Evolutionary conservation across 495 filamentous ascomycete genomes (phyloP).

Genomic region (Chaetomium tenue): DNA sequence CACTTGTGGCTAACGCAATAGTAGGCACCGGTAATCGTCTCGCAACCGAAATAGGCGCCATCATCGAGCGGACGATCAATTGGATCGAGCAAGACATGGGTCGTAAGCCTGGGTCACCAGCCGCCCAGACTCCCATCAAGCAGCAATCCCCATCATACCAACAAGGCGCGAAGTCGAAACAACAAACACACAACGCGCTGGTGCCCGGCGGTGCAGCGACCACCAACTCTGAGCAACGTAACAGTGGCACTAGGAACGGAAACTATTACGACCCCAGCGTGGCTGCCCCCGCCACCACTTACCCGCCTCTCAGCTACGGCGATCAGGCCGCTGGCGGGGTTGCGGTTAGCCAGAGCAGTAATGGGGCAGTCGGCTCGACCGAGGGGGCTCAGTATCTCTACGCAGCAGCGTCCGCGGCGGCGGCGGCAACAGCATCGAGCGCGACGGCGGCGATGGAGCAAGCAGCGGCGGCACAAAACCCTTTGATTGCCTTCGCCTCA

Average conservation of each 20-base stretch:
- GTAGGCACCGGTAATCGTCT: slow-evolving; percentile 40
- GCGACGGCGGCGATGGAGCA: slow-evolving; percentile 17
- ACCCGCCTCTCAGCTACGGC: slow-evolving; percentile 28
- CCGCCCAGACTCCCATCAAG: slow-evolving; percentile 16
- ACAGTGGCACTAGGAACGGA: slow-evolving; percentile 26
- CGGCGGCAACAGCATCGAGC: slow-evolving; percentile 19
- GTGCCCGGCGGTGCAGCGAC: background rate
- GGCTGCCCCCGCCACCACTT: slow-evolving; percentile 22
- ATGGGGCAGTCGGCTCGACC: slow-evolving; percentile 25
- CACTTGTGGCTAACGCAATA: background rate
- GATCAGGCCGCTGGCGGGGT: slow-evolving; percentile 16
- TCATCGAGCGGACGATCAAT: slow-evolving; percentile 44
- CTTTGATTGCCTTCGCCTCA: slow-evolving; percentile 38
- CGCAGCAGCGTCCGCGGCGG: slow-evolving; percentile 20
- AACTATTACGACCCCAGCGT: slow-evolving; percentile 30
- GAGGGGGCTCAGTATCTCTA: slow-evolving; percentile 29
- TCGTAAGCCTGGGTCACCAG: slow-evolving; percentile 25
- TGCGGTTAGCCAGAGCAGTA: slow-evolving; percentile 33
- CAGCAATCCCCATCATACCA: slow-evolving; percentile 21
- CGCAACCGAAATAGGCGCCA: slow-evolving; percentile 39
- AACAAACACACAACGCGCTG: slow-evolving; percentile 1
- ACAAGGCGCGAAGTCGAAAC: slow-evolving; percentile 12
- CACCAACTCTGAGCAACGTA: slow-evolving; percentile 22
- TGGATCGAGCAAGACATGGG: slow-evolving; percentile 48
- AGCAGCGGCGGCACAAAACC: slow-evolving; percentile 26